Base-by-base conservation (phyloP, 495 filamentous ascomycete genomes). In the Choiromyces venosus region DNA sequence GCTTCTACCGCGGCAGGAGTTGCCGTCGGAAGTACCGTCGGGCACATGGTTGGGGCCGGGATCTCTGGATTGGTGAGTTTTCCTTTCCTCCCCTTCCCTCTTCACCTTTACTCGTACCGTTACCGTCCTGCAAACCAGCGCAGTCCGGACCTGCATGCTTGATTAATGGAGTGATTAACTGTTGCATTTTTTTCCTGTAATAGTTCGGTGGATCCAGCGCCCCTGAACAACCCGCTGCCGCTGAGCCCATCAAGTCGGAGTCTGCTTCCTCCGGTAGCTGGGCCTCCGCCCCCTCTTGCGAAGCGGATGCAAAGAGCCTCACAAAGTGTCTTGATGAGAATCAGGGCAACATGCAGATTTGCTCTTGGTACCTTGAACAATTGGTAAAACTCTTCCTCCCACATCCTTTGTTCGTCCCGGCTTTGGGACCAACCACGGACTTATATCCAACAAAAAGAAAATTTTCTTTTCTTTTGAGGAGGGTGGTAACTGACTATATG, bases 321-420 rank as follows among this genome's bases (percentile, higher is more conserved):
- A 93, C 93, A 75, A 89, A 90, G 84, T 99, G 95, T 87, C 89
- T 99, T 88, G 93, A 97, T 81, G 90, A 99, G 78, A 91, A 99
- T 83, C 83, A 88, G 79, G 96, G 96, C 71, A 91, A 95, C 83
- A 89, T 98, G 90, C 90, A 91, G 82, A 97, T 97, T 79, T 99
- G 95, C 85, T 89, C 90, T 75, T 99, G 95, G 95, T 99, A 99
- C 83, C 83, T 99, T 79, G 94, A 98, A 83, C 95, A 99, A 88
- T 86, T 99, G 82, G 87, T 89, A 83, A 68, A 83, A 25, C 65
- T 56, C 44, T 38, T 40, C 40, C 35, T 35, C 39, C 12, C 25
- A 46, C 25, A 33, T 14, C 25, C 25, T 16, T 33, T 29, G 10
- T 61, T n/a, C 46, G 46, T 16, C 16, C 33, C 33, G 33, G 33